phyloP scores from a whole-genome alignment of 306 rosid genomes.

The Inga laurina region DNA sequence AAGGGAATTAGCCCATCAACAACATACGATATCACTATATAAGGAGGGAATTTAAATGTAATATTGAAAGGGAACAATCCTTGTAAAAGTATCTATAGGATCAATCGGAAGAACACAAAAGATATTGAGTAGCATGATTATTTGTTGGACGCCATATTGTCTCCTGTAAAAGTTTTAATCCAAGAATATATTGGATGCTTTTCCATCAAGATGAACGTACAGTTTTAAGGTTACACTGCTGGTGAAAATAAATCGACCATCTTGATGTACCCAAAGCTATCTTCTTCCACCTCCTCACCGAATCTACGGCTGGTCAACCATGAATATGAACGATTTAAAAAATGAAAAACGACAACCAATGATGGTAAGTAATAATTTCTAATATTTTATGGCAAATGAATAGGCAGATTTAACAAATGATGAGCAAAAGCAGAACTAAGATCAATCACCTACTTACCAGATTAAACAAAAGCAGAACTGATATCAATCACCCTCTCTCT shows the following conservation, averaged over 20 bases:
- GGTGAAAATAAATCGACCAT: constrained; percentile 80
- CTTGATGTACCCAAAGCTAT: constrained; percentile 98
- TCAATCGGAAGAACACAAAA: neutral
- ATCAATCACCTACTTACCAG: no score
- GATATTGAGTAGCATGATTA: neutral
- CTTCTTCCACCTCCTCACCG: constrained; percentile 73
- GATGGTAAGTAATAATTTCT: neutral
- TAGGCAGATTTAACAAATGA: no score
- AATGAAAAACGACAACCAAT: constrained; percentile 32
- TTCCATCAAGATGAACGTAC: constrained; percentile 85
- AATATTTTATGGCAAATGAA: no score
- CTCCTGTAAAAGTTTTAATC: constrained; percentile 61
- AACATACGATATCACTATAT: neutral
- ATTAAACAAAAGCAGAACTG: no score
- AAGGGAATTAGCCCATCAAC: neutral
- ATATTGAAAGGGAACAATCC: neutral
- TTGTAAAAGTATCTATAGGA: constrained; percentile 5
- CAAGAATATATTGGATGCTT: constrained; percentile 90
- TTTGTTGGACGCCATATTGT: no score
- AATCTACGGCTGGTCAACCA: constrained; percentile 82
- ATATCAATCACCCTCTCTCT: no score
- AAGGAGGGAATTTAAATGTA: neutral
- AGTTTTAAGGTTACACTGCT: constrained; percentile 60
- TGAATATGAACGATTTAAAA: constrained; percentile 63
- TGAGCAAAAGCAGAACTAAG: no score